Percentiles rank a stretch among this genome's conserved stretches.
phyloP scores from a whole-genome alignment of 352 stramenopile species.

The Phytophthora syringae region DNA sequence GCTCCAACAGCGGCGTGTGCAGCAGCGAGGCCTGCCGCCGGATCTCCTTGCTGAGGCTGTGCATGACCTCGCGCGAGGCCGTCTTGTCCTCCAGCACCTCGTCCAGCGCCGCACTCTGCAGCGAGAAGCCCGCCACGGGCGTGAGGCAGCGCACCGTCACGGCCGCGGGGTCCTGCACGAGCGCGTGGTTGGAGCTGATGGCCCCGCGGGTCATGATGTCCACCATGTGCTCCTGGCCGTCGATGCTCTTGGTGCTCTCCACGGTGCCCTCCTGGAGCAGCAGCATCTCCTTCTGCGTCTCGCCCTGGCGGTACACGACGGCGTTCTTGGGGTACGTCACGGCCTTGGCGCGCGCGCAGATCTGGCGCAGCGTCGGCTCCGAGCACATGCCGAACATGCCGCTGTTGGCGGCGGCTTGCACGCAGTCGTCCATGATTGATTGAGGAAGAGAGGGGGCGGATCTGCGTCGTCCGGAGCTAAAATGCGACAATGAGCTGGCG shows the following conservation, averaged over 20 bases:
- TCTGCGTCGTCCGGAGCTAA: slow-evolving; percentile 34
- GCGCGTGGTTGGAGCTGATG: slow-evolving; percentile 83
- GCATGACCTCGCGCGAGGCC: slow-evolving; percentile 85
- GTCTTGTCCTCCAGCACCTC: slow-evolving; percentile 80
- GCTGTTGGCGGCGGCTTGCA: slow-evolving; percentile 62
- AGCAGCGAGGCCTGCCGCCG: slow-evolving; percentile 84
- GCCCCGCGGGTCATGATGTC: slow-evolving; percentile 54
- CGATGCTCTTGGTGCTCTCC: slow-evolving; percentile 81
- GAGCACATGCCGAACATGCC: slow-evolving; percentile 88
- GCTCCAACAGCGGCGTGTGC: slow-evolving; percentile 90
- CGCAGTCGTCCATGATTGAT: slow-evolving; percentile 64
- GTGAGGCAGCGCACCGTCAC: slow-evolving; percentile 84
- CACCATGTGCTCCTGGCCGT: slow-evolving; percentile 84
- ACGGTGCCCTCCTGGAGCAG: slow-evolving; percentile 72
- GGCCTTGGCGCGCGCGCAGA: slow-evolving; percentile 66
- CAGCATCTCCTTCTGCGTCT: slow-evolving; percentile 83
- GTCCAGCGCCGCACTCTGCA: slow-evolving; percentile 69
- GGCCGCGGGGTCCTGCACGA: slow-evolving; percentile 78
- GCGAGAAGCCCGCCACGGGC: slow-evolving; percentile 78
- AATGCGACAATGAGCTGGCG: slow-evolving; percentile 33
- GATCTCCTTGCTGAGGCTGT: slow-evolving; percentile 90
- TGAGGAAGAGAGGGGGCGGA: slow-evolving; percentile 4
- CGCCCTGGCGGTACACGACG: slow-evolving; percentile 82
- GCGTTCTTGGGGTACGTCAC: slow-evolving; percentile 78
- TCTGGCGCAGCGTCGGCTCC: slow-evolving; percentile 79